phyloP scores from a whole-genome alignment of 768 basidiomycete species.

The Serendipita vermifera region DNA sequence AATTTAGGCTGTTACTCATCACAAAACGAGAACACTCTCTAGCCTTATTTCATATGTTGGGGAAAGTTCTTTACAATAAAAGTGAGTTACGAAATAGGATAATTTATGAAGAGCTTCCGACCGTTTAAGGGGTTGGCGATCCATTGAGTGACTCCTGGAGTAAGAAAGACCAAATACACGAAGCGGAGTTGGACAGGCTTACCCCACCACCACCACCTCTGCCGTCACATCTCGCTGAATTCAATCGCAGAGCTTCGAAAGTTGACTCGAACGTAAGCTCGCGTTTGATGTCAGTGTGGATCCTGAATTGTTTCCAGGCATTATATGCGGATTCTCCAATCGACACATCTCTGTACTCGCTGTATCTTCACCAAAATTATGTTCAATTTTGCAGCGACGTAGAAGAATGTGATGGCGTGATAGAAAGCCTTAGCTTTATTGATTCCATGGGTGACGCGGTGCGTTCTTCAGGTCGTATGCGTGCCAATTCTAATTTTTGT shows the following conservation, averaged over 20 bases:
- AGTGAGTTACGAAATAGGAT: conserved; percentile 31
- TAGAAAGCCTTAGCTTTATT: conserved; percentile 65
- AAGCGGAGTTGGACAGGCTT: conserved; percentile 41
- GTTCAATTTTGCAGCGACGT: conserved; percentile 67
- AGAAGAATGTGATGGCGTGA: conserved; percentile 56
- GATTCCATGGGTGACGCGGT: conserved; percentile 38
- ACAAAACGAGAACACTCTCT: conserved; percentile 77
- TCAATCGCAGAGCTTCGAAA: conserved; percentile 54
- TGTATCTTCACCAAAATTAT: conserved; percentile 94
- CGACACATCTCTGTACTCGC: conserved; percentile 74
- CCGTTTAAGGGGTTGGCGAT: conserved; percentile 57
- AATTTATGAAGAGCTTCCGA: conserved; percentile 7
- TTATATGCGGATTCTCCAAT: conserved; percentile 79
- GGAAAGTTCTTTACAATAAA: conserved; percentile 92
- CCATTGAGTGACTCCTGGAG: conserved; percentile 41
- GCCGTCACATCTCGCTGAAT: conserved; percentile 44
- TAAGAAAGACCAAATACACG: conserved; percentile 49
- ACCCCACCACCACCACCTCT: conserved; percentile 44
- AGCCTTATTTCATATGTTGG: conserved; percentile 81
- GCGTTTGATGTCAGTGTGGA: conserved; percentile 15
- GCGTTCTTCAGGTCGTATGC: conserved; percentile 35
- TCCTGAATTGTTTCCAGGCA: conserved; percentile 29
- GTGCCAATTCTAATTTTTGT: conserved; percentile 28
- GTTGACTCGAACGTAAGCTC: conserved; percentile 56
- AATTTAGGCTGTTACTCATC: conserved; percentile 50